These are phyloP conservation scores for Coemansia sp. DNA, from an alignment of 192 early-diverging fungal species.

Conservation along the genomic window DNA sequence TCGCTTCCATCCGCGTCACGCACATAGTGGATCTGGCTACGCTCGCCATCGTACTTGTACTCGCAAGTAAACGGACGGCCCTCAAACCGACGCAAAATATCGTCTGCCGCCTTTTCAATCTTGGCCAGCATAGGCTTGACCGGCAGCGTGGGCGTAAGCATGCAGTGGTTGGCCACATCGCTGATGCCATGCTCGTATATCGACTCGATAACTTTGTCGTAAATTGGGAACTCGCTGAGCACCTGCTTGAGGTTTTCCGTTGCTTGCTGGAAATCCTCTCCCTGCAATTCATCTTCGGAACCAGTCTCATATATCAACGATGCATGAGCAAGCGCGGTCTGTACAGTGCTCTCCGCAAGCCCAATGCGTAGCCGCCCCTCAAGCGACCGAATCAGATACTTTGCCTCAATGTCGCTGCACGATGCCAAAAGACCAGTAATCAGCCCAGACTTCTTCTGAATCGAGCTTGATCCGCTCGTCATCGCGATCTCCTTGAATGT, in stretches of 20 bases:
- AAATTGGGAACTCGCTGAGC: constrained; percentile 84
- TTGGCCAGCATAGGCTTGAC: constrained; percentile 99
- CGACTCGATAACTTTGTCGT: constrained; percentile 86
- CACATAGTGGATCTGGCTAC: constrained; percentile 89
- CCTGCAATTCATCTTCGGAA: constrained; percentile 25
- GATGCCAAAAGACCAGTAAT: constrained; percentile 75
- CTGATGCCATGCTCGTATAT: constrained; percentile 75
- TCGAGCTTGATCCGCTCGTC: constrained; percentile 65
- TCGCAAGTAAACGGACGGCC: constrained; percentile 93
- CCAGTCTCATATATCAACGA: constrained; percentile 57
- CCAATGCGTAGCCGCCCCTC: constrained; percentile 97
- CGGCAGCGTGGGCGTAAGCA: constrained; percentile 92
- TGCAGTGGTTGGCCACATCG: constrained; percentile 71
- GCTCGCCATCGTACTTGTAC: constrained; percentile 98
- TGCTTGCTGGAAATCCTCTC: constrained; percentile 50
- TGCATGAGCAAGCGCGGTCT: constrained; percentile 85
- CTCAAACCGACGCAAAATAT: constrained; percentile 93
- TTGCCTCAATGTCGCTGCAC: constrained; percentile 77
- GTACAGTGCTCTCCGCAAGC: constrained; percentile 89
- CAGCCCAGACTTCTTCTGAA: constrained; percentile 65
- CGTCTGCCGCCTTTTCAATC: constrained; percentile 90
- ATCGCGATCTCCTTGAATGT: constrained; percentile 84
- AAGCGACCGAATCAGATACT: constrained; percentile 75
- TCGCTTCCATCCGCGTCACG: constrained; percentile 59
- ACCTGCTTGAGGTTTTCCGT: constrained; percentile 58